phyloP scores from a whole-genome alignment of 208 protist genomes.

The Trypanosoma cruzi region DNA sequence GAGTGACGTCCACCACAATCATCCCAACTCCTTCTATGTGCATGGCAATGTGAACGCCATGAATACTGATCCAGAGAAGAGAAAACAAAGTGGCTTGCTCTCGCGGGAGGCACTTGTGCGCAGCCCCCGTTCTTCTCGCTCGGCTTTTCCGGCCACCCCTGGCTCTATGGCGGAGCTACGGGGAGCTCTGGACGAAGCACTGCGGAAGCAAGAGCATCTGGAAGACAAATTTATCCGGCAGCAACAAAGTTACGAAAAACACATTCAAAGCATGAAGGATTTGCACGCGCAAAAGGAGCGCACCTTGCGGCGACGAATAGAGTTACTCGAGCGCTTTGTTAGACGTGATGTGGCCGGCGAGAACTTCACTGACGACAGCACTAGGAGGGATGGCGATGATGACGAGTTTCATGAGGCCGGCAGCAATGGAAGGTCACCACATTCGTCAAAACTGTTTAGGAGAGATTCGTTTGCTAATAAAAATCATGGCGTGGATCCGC shows the following conservation, averaged over 20 bases:
- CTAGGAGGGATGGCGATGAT: background rate
- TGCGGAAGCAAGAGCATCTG: constrained; percentile 1
- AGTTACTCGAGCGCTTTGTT: constrained; percentile 12
- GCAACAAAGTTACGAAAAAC: constrained; percentile 17
- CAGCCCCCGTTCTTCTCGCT: background rate
- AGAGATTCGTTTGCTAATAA: background rate
- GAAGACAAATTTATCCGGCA: constrained; percentile 9
- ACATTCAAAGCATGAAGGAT: constrained; percentile 19
- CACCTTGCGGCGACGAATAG: constrained; percentile 19
- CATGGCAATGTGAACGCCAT: background rate
- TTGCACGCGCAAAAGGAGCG: constrained; percentile 24
- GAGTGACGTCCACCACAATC: too few species aligned
- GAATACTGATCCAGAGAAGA: too few species aligned
- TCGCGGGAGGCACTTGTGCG: background rate
- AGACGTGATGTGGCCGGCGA: background rate
- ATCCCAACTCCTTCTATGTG: too few species aligned
- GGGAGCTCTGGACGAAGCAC: constrained; percentile 7
- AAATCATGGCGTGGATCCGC: background rate
- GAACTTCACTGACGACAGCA: background rate
- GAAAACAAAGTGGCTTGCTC: background rate
- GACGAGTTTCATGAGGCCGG: background rate
- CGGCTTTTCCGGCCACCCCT: background rate
- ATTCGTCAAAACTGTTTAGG: background rate
- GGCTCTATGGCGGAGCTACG: background rate
- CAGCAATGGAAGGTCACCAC: background rate